These are phyloP conservation scores for Cercophora sp. DNA, from an alignment of 495 filamentous ascomycete genomes.

Conservation along the genomic window DNA sequence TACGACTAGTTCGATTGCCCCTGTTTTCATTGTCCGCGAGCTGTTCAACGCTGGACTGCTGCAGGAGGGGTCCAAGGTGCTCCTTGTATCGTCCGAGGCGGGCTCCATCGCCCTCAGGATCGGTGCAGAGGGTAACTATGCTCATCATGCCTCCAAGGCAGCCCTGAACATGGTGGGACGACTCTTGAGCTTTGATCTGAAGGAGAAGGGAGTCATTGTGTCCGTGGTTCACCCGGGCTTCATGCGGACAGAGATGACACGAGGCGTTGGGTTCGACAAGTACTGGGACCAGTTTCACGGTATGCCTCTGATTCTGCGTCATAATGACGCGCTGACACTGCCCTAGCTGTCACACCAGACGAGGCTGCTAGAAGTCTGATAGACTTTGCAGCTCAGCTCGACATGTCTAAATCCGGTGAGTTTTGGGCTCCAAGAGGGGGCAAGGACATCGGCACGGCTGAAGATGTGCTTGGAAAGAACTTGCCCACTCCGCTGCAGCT, in stretches of 20 bases:
- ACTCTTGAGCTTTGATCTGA: conserved; percentile 63
- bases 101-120: conserved; percentile 66
- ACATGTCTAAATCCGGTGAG: conserved; percentile 62
- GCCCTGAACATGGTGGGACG: conserved; percentile 74
- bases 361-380: conserved; percentile 61
- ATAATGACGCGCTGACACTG: not conserved
- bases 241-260: conserved; percentile 73
- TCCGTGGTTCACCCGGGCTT: conserved; percentile 69
- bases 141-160: conserved; percentile 67
- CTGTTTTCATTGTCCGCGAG: conserved; percentile 60
- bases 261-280: conserved; percentile 65
- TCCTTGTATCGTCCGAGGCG: conserved; percentile 64
- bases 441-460: conserved; percentile 67
- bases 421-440: conserved; percentile 70
- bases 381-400: conserved; percentile 58
- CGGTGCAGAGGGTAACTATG: conserved; percentile 69
- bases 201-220: conserved; percentile 58
- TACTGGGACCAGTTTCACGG: conserved; percentile 65
- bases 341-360: conserved; percentile 61
- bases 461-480: conserved; percentile 56
- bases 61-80: conserved; percentile 50
- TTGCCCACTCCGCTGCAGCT: conserved; percentile 62
- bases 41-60: conserved; percentile 54
- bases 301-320: conserved; percentile 30
- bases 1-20: conserved; percentile 61